phyloP scores from a whole-genome alignment of 129 eudicot species.

The Flaveria ramosissima region DNA sequence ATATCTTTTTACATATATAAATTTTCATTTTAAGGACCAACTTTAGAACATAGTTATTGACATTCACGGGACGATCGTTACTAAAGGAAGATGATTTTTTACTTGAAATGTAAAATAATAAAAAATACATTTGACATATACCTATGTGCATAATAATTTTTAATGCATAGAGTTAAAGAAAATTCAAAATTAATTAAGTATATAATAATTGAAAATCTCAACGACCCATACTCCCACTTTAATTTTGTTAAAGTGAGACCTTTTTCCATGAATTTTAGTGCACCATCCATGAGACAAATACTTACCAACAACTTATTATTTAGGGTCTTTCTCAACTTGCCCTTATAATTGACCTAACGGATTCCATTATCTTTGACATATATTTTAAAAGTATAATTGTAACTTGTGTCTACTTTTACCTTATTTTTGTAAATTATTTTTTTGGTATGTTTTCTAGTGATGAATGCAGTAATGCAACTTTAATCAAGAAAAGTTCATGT shows the following conservation, averaged over 20 bases:
- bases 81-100: not conserved
- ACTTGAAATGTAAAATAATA: not conserved
- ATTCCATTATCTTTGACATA: constrained; percentile 19
- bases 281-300: constrained; percentile 28
- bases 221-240: constrained; percentile 18
- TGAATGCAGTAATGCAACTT: constrained; percentile 21
- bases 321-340: constrained; percentile 18
- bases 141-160: not conserved
- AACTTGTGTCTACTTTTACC: not conserved
- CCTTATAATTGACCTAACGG: constrained; percentile 25
- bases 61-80: not conserved
- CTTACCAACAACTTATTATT: constrained; percentile 25
- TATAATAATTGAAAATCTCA: not conserved
- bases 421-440: not conserved
- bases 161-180: no score
- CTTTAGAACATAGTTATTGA: not conserved
- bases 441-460: not conserved
- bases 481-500: constrained; percentile 31
- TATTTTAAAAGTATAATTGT: not conserved
- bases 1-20: not conserved
- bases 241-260: constrained; percentile 15
- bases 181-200: no score
- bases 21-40: not conserved
- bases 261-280: constrained; percentile 29
- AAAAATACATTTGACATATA: not conserved